Evolutionary conservation across 202 grass and related monocot genomes (phyloP).

Genomic region (Thinopyrum obtusiflorum): DNA sequence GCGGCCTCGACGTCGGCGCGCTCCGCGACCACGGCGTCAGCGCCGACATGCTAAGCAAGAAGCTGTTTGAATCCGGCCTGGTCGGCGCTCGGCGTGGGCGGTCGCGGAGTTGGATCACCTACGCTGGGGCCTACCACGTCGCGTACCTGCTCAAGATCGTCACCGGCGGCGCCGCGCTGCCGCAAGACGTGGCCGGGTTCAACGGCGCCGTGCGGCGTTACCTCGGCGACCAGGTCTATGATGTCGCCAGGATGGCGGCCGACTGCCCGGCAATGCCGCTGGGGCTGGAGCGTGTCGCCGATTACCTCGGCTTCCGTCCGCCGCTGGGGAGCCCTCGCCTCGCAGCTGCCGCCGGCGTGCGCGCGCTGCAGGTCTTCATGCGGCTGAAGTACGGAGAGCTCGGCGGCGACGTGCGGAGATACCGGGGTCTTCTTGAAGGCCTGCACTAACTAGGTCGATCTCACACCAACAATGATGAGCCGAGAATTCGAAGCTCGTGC

Average conservation of each 20-base stretch:
- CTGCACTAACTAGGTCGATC: too few relatives aligned
- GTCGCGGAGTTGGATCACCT: background rate
- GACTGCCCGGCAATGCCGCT: background rate
- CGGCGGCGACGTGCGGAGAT: too few relatives aligned
- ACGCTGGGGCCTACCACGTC: background rate
- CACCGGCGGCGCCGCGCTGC: background rate
- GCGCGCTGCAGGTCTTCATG: background rate
- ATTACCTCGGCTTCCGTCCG: background rate
- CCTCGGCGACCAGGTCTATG: background rate
- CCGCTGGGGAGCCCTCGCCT: background rate
- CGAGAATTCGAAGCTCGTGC: too few relatives aligned
- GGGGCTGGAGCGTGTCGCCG: background rate
- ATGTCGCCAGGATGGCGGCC: background rate
- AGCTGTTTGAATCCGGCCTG: background rate
- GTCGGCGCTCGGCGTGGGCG: background rate
- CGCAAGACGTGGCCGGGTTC: background rate
- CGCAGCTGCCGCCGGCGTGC: background rate
- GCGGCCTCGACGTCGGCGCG: background rate
- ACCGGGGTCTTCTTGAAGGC: too few relatives aligned
- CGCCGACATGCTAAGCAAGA: background rate
- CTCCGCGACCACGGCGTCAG: background rate
- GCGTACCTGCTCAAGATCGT: background rate
- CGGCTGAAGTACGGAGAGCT: too few relatives aligned
- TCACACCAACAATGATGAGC: too few relatives aligned
- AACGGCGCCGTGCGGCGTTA: background rate